phyloP scores from a whole-genome alignment of 2,329 filamentous ascomycete species.

The Calonectria naviculata region DNA sequence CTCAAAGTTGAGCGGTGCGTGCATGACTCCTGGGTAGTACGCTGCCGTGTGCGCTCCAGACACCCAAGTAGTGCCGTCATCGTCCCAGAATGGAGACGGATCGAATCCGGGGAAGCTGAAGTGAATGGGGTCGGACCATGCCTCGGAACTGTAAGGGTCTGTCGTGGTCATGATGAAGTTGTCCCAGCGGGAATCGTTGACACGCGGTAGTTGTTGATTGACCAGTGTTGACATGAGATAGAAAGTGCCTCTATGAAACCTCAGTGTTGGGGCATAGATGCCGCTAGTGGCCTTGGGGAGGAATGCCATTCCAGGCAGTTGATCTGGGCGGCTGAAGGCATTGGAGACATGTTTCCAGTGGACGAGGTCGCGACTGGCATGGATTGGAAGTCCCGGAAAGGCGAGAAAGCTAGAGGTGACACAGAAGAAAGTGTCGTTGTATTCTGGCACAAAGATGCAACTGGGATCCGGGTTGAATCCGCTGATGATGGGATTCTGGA shows the following conservation, averaged over 20 bases:
- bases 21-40: not conserved
- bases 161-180: not conserved
- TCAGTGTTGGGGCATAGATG: not conserved
- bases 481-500: slow-evolving; percentile 59
- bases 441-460: slow-evolving; percentile 52
- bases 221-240: not conserved
- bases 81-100: not conserved
- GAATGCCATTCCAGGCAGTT: not conserved
- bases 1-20: not conserved
- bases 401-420: not conserved
- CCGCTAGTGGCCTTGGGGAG: not conserved
- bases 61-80: not conserved
- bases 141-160: not conserved
- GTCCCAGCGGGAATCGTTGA: not conserved
- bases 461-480: slow-evolving; percentile 62
- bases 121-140: not conserved
- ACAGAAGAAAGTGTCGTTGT: slow-evolving; percentile 60
- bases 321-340: not conserved
- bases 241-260: not conserved
- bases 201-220: not conserved
- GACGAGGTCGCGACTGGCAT: not conserved
- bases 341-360: not conserved
- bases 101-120: slow-evolving; percentile 3
- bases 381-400: not conserved
- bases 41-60: not conserved